A percentile compares a stretch with the other conserved stretches of the same genome.
Evolutionary conservation across 352 stramenopile species (phyloP).

Genomic region (Pythium phragmiticola): DNA sequence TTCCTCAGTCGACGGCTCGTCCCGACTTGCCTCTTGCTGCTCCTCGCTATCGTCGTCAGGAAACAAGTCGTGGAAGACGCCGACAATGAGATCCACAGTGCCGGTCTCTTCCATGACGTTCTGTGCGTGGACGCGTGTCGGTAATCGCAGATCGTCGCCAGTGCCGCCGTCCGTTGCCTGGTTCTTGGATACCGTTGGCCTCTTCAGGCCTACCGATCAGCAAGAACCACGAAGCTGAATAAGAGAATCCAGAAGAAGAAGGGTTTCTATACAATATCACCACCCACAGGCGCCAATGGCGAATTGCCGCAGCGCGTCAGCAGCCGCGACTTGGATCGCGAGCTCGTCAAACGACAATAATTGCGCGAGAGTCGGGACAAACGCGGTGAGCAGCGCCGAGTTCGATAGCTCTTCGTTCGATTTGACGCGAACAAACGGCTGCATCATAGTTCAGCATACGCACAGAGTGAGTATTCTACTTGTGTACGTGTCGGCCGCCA

Average conservation of each 20-base stretch:
- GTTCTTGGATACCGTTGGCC: conserved; percentile 27
- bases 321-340: conserved; percentile 61
- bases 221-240: background rate
- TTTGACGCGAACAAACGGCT: conserved; percentile 74
- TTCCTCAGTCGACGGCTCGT: background rate
- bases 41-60: conserved; percentile 41
- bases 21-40: background rate
- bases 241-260: background rate
- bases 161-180: conserved; percentile 32
- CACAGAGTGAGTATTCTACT: background rate
- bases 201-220: conserved; percentile 34
- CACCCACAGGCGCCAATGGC: conserved; percentile 58
- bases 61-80: conserved; percentile 70
- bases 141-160: conserved; percentile 54
- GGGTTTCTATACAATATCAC: background rate
- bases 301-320: conserved; percentile 57
- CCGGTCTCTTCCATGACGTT: conserved; percentile 70
- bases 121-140: conserved; percentile 59
- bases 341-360: conserved; percentile 57
- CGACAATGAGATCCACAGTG: conserved; percentile 54
- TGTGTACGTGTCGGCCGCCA: too few species aligned
- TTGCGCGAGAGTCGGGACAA: conserved; percentile 54
- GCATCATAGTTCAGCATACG: background rate
- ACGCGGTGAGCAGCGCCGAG: conserved; percentile 40
- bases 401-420: conserved; percentile 80